A percentile compares a stretch with the other conserved stretches of the same genome.
These are phyloP conservation scores for Calocera viscosa DNA, from an alignment of 768 basidiomycete species.

Conservation along the genomic window DNA sequence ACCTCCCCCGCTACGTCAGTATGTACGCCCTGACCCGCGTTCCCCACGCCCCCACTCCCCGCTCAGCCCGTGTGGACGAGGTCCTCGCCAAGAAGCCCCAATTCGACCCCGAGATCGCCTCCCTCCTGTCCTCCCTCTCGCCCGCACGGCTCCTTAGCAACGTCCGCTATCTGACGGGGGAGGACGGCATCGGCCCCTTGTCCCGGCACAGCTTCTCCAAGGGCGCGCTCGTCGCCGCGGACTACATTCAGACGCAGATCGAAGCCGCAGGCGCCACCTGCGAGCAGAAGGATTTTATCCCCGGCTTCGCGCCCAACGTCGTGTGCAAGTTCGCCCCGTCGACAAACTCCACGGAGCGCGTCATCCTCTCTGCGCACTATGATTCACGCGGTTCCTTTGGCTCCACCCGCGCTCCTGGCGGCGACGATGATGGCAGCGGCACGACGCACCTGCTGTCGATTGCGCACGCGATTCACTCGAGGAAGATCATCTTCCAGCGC, in stretches of 20 bases:
- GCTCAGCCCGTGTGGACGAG: slow-evolving; percentile 34
- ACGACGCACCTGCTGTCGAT: slow-evolving; percentile 66
- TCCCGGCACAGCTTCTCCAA: slow-evolving; percentile 72
- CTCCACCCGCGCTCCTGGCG: slow-evolving; percentile 47
- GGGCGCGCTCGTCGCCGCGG: slow-evolving; percentile 52
- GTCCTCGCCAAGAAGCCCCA: slow-evolving; percentile 43
- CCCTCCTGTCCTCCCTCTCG: slow-evolving; percentile 56
- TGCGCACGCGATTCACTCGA: slow-evolving; percentile 57
- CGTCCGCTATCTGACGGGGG: slow-evolving; percentile 74
- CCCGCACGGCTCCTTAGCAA: slow-evolving; percentile 52
- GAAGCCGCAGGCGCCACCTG: slow-evolving; percentile 68
- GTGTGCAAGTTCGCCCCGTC: slow-evolving; percentile 60
- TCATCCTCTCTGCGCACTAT: slow-evolving; percentile 77
- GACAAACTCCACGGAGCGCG: slow-evolving; percentile 46
- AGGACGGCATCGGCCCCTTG: slow-evolving; percentile 60
- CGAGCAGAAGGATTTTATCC: slow-evolving; percentile 49
- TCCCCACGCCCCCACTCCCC: not conserved
- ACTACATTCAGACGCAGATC: slow-evolving; percentile 61
- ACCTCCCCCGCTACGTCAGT: slow-evolving; percentile 4
- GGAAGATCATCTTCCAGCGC: slow-evolving; percentile 54
- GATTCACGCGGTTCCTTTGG: slow-evolving; percentile 88
- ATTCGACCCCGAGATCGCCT: slow-evolving; percentile 58
- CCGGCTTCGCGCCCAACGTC: slow-evolving; percentile 74
- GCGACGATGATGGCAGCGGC: slow-evolving; percentile 52
- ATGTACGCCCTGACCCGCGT: not conserved